Percentiles rank a stretch among this genome's conserved stretches.
phyloP scores from a whole-genome alignment of 768 basidiomycete genomes.

The Pleurotus sapidus region DNA sequence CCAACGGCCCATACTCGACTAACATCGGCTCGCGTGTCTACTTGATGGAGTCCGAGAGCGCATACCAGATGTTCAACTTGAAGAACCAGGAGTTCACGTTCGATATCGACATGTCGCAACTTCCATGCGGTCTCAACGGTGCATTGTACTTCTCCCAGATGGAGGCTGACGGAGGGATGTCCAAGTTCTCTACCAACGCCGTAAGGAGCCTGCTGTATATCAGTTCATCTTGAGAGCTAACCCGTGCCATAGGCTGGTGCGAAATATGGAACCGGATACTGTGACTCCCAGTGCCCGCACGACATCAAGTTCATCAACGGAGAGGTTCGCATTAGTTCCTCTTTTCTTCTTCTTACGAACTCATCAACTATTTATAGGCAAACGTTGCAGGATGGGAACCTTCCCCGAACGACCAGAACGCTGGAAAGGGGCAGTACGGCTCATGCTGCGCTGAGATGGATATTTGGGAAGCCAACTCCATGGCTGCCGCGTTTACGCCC shows the following conservation, averaged over 20 bases:
- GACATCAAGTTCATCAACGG: constrained; percentile 47
- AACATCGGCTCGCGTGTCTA: constrained; percentile 19
- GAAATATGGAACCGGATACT: constrained; percentile 45
- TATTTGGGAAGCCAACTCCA: constrained; percentile 42
- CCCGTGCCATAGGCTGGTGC: constrained; percentile 26
- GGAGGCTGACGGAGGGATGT: constrained; percentile 39
- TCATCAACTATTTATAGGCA: constrained; percentile 21
- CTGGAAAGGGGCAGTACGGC: constrained; percentile 33
- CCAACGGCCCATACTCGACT: constrained; percentile 12
- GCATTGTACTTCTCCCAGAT: constrained; percentile 46
- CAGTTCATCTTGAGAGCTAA: not conserved
- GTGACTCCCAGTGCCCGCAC: constrained; percentile 43
- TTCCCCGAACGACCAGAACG: constrained; percentile 27
- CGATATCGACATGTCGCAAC: constrained; percentile 45
- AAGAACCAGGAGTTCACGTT: constrained; percentile 45
- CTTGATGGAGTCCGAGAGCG: constrained; percentile 30
- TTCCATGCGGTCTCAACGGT: constrained; percentile 46
- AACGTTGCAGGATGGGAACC: constrained; percentile 32
- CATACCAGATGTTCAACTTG: constrained; percentile 36
- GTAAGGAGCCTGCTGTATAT: not conserved
- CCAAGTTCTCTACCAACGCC: constrained; percentile 37
- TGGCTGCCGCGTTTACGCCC: constrained; percentile 38
- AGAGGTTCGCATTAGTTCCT: constrained; percentile 20
- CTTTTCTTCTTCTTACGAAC: not conserved
- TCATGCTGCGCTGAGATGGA: constrained; percentile 43